These are phyloP conservation scores for Phyllosticta capitalensis DNA, from an alignment of 2,329 filamentous ascomycete genomes.

Conservation along the genomic window DNA sequence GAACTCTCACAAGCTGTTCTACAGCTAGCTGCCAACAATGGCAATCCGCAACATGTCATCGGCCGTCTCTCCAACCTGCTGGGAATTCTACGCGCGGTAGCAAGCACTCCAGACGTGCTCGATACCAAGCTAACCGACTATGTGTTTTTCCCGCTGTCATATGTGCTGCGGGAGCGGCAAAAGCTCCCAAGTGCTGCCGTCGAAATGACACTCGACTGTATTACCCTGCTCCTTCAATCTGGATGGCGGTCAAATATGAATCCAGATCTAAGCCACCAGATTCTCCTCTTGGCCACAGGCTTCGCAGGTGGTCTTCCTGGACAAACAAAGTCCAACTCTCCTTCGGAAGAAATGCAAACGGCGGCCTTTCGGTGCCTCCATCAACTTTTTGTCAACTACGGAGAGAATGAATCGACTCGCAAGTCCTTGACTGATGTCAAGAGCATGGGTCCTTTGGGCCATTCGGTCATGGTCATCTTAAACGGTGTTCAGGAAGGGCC, in stretches of 20 bases:
- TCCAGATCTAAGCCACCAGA: constrained; percentile 66
- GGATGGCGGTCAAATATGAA: constrained; percentile 71
- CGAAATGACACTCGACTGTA: constrained; percentile 67
- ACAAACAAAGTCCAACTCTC: constrained; percentile 33
- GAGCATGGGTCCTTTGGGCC: constrained; percentile 69
- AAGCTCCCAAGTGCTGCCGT: constrained; percentile 60
- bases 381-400: constrained; percentile 53
- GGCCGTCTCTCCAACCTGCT: constrained; percentile 39
- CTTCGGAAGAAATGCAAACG: constrained; percentile 64
- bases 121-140: constrained; percentile 87
- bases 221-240: constrained; percentile 61
- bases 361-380: constrained; percentile 62
- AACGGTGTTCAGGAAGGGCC: constrained; percentile 58
- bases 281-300: constrained; percentile 76
- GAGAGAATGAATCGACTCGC: constrained; percentile 39
- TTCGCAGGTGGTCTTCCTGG: constrained; percentile 61
- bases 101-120: constrained; percentile 36
- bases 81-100: constrained; percentile 26
- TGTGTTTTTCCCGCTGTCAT: constrained; percentile 84
- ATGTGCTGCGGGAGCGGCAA: constrained; percentile 70
- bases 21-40: constrained; percentile 38
- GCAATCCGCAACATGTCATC: constrained; percentile 38
- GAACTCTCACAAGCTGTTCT: constrained; percentile 47
- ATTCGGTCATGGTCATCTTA: constrained; percentile 70
- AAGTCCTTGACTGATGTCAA: constrained; percentile 45